Evolutionary conservation across 345 rosid genomes (phyloP), one percentile per base, ranked within the genome.

Genomic region (Eucalyptus shirleyi): DNA sequence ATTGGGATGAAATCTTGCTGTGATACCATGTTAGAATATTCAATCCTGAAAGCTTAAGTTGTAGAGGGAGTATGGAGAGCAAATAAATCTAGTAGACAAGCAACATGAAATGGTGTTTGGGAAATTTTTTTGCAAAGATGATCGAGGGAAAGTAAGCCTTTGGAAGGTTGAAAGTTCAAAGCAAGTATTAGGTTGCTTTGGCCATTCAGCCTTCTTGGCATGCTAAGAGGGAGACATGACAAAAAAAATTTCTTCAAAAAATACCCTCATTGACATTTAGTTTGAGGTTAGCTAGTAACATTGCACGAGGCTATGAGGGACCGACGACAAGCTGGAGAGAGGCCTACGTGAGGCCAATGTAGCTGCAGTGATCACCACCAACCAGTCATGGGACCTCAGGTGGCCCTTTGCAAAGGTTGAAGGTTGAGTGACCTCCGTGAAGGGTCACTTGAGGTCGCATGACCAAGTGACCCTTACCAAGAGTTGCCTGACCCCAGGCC

Each of bases 381-480:
- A 53, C 59, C 5, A 53, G 0, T 8, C 26, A 8, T 21, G 24
- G 0, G 4, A 53, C 10, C 59, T 53, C 0, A 3, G 10, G 24
- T 2, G 0, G 1, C 59, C 59, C 59, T 53, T 19, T 0, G 11
- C 5, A 1, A 1, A 19, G 59, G 59, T 53, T 53, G 24, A 19
- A 53, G 59, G 24, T 53, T 0, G 2, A 0, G 9, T 8, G 10
- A 8, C 24, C 24, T 19, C 0, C 0, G 24, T 1, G 26, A 53
- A 19, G 24, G 2, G 24, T 0, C 11, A 0, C 59, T 26, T 8
- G 1, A 53, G 59, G 24, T 53, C 2, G 0, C 59, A 8, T 2
- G 0, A 53, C 0, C 26, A 53, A 8, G 59, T 0, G 0, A 5
- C 59, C 26, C 11, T 53, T 4, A 0, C 0, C 0, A 0, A 1